phyloP scores from a whole-genome alignment of 2,329 filamentous ascomycete species.

The Alternaria arborescens region DNA sequence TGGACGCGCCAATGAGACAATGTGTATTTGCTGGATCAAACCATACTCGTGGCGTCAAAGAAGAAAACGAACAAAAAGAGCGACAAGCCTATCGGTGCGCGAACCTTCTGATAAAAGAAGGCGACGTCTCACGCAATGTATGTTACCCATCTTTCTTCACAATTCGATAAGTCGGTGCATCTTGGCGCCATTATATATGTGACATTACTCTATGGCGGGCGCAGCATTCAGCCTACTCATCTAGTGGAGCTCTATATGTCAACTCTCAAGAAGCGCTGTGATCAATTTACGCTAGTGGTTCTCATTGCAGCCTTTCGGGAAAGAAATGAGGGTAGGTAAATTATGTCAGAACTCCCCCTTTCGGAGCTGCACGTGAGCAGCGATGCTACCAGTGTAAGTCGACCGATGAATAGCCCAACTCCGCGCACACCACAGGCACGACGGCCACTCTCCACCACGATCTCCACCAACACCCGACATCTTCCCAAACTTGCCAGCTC shows the following conservation, averaged over 20 bases:
- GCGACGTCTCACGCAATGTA: background rate
- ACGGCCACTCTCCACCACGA: background rate
- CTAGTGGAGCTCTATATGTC: background rate
- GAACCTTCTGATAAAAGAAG: background rate
- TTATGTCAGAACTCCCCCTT: background rate
- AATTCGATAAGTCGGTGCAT: background rate
- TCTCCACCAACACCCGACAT: background rate
- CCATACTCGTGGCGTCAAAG: background rate
- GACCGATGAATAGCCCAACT: background rate
- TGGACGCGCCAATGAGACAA: background rate
- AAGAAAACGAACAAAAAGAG: background rate
- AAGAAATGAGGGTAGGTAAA: background rate
- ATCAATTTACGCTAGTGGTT: background rate
- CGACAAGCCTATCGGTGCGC: background rate
- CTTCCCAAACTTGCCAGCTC: background rate
- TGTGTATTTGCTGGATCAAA: background rate
- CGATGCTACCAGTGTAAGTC: background rate
- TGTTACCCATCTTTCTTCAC: background rate
- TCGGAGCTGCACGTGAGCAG: background rate
- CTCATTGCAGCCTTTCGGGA: background rate
- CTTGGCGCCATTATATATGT: background rate
- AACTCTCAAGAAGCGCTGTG: background rate
- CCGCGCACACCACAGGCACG: background rate
- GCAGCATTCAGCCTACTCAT: background rate
- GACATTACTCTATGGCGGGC: background rate